A percentile compares a stretch with the other conserved stretches of the same genome.
These are phyloP conservation scores for Gossypium rotundifolium DNA, from an alignment of 345 rosid genomes.

Conservation along the genomic window DNA sequence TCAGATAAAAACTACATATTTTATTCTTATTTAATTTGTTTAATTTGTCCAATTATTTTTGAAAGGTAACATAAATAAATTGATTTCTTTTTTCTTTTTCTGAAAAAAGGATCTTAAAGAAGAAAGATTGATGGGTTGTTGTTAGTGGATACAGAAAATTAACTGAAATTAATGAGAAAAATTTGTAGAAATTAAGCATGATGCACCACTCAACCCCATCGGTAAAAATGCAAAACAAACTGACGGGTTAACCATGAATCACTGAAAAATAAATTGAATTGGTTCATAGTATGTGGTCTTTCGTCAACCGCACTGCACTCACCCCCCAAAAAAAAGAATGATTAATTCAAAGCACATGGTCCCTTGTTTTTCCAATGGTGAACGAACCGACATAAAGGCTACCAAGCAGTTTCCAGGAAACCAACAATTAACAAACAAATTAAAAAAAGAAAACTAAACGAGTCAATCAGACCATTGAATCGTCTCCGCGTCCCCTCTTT, in stretches of 20 bases:
- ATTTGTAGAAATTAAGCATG: too few relatives aligned
- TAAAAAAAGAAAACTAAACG: too few relatives aligned
- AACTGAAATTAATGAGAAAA: too few relatives aligned
- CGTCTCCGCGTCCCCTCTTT: constrained; percentile 10
- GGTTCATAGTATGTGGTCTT: not conserved
- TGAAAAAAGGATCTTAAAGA: too few relatives aligned
- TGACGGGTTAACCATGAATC: not conserved
- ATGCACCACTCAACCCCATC: not conserved
- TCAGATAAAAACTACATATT: too few relatives aligned
- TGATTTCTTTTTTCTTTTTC: too few relatives aligned
- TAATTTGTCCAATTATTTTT: too few relatives aligned
- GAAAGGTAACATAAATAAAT: too few relatives aligned
- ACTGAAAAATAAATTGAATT: not conserved
- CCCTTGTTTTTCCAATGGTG: not conserved
- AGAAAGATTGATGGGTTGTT: too few relatives aligned
- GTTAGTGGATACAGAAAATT: too few relatives aligned
- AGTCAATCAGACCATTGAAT: not conserved
- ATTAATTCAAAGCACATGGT: constrained; percentile 5
- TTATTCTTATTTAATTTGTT: too few relatives aligned
- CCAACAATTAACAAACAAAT: not conserved
- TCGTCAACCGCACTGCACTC: not conserved
- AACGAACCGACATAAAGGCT: not conserved
- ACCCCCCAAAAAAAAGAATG: not conserved
- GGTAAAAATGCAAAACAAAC: not conserved
- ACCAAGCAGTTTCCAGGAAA: constrained; percentile 2